Percentiles rank a stretch among this genome's conserved stretches.
phyloP scores from a whole-genome alignment of 2,329 filamentous ascomycete species.

The Botrytis tulipae region DNA sequence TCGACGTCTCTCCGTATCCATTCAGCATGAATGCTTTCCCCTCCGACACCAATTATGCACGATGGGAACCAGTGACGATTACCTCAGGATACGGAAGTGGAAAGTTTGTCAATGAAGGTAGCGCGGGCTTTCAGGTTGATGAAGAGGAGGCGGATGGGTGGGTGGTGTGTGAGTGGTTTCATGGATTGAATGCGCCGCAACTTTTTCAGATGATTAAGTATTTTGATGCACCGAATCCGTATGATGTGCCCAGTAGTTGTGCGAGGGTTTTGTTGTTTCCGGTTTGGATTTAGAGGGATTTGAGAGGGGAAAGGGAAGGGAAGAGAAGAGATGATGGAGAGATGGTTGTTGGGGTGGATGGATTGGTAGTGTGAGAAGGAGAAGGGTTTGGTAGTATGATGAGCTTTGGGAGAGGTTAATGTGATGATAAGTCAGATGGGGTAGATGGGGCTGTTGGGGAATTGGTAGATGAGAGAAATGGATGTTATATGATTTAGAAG shows the following conservation, averaged over 20 bases:
- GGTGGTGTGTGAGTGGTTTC: conserved; percentile 34
- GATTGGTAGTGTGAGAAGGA: not conserved
- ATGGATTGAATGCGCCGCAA: conserved; percentile 32
- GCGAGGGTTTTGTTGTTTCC: conserved; percentile 26
- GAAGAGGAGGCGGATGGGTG: conserved; percentile 29
- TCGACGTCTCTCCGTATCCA: conserved; percentile 27
- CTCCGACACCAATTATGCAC: conserved; percentile 27
- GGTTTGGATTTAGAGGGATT: conserved; percentile 19
- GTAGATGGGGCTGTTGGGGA: not conserved
- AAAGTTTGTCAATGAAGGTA: conserved; percentile 21
- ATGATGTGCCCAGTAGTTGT: conserved; percentile 26
- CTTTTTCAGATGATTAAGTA: conserved; percentile 31
- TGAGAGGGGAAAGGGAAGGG: not conserved
- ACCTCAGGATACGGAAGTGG: conserved; percentile 24
- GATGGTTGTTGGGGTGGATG: not conserved
- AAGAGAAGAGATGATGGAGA: no score
- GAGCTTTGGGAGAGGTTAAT: not conserved
- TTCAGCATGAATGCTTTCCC: conserved; percentile 30
- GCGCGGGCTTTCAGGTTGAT: conserved; percentile 24
- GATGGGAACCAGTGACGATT: conserved; percentile 28
- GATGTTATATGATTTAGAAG: not conserved
- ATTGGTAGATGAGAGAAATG: not conserved
- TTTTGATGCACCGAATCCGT: conserved; percentile 24
- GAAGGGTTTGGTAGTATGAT: no score
- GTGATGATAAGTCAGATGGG: not conserved